phyloP scores from a whole-genome alignment of 2,329 filamentous ascomycete species.

The Colletotrichum karsti region DNA sequence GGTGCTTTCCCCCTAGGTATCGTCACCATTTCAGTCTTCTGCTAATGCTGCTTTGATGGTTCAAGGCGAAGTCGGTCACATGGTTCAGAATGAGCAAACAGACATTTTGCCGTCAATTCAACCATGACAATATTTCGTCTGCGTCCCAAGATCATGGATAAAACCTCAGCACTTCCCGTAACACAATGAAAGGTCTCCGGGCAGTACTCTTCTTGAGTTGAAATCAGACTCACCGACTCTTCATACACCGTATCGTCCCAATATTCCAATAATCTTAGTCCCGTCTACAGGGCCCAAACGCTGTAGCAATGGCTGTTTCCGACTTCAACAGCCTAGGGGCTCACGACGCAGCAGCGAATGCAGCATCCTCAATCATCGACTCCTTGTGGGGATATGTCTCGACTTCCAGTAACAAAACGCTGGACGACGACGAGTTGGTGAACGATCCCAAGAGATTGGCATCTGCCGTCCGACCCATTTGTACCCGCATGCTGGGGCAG shows the following conservation, averaged over 20 bases:
- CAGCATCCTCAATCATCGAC: background rate
- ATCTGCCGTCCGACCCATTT: conserved; percentile 9
- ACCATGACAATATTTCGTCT: background rate
- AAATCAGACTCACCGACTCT: conserved; percentile 9
- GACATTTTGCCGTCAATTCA: background rate
- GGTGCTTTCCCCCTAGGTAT: too few species aligned
- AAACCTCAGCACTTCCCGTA: conserved; percentile 6
- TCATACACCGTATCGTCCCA: background rate
- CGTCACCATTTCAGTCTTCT: too few species aligned
- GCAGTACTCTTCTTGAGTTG: conserved; percentile 1
- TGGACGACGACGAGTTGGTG: conserved; percentile 18
- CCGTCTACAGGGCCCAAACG: background rate
- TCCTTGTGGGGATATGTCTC: conserved; percentile 11
- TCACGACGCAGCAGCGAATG: background rate
- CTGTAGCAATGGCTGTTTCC: background rate
- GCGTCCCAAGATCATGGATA: background rate
- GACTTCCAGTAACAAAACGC: background rate
- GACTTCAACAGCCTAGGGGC: background rate
- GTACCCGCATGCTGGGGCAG: conserved; percentile 12
- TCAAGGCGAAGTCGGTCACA: background rate
- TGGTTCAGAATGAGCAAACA: background rate
- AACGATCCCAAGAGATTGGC: conserved; percentile 19
- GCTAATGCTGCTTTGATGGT: too few species aligned
- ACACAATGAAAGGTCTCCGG: background rate
- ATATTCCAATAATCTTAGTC: background rate